Percentiles rank a stretch among this genome's conserved stretches.
These are phyloP conservation scores for Nemania diffusa DNA, from an alignment of 2,329 filamentous ascomycete genomes.

Conservation along the genomic window DNA sequence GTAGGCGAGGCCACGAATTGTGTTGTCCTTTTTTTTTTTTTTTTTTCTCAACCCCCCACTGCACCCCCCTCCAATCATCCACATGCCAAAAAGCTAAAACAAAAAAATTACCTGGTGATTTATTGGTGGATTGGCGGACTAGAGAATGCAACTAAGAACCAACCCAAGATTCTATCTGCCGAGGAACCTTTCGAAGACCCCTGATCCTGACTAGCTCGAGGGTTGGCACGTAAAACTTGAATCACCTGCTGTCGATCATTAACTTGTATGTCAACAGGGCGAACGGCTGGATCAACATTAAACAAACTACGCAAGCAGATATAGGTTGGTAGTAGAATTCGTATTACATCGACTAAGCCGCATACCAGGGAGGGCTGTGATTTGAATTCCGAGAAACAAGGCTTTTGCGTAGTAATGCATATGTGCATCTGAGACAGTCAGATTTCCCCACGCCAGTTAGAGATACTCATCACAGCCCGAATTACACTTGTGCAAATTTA, in stretches of 20 bases:
- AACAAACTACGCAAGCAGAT: not conserved
- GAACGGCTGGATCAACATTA: not conserved
- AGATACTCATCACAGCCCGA: not conserved
- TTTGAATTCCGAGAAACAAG: conserved; percentile 5
- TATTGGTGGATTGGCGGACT: not conserved
- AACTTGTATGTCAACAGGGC: conserved; percentile 19
- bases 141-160: not conserved
- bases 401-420: conserved; percentile 1
- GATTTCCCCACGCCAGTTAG: not conserved
- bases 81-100: too few species aligned
- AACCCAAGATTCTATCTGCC: not conserved
- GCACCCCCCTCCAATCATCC: too few species aligned
- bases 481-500: not conserved
- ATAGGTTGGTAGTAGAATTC: not conserved
- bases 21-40: not conserved
- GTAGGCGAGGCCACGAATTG: not conserved
- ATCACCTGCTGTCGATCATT: conserved; percentile 19
- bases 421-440: not conserved
- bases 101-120: not conserved
- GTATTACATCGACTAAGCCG: not conserved
- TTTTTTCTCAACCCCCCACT: not conserved
- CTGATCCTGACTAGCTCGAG: conserved; percentile 12
- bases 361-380: not conserved
- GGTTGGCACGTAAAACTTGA: not conserved
- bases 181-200: not conserved